Conservation (phyloP, 2,329 filamentous ascomycete genomes). For the Monosporascus ibericus region DNA sequence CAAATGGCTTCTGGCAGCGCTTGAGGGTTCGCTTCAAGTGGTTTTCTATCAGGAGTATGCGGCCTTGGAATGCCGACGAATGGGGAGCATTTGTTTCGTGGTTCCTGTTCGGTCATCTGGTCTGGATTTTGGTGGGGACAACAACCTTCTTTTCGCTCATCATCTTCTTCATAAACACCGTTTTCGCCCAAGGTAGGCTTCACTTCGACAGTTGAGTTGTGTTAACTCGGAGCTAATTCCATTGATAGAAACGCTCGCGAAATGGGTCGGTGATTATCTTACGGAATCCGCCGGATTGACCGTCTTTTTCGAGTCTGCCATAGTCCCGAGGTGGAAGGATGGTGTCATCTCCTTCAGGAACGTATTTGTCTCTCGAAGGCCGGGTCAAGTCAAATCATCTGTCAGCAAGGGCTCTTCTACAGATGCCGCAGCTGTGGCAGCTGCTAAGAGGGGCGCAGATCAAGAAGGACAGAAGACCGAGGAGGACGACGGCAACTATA, state of each 20-base stretch:
- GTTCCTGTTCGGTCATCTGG: conserved; percentile 86
- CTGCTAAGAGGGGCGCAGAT: conserved; percentile 56
- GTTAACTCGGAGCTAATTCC: conserved; percentile 11
- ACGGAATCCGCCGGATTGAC: conserved; percentile 90
- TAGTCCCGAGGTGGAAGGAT: conserved; percentile 91
- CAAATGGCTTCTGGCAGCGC: conserved; percentile 87
- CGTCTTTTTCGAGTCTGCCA: conserved; percentile 94
- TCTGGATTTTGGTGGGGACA: conserved; percentile 94
- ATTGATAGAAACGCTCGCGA: conserved; percentile 72
- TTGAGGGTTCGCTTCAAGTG: conserved; percentile 93
- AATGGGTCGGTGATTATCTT: conserved; percentile 91
- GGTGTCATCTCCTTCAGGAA: conserved; percentile 96
- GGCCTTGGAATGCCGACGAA: conserved; percentile 93
- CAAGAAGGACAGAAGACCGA: conserved; percentile 39
- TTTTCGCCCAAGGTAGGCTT: conserved; percentile 78
- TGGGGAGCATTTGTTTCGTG: conserved; percentile 92
- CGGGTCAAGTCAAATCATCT: conserved; percentile 72
- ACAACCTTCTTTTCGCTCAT: conserved; percentile 94
- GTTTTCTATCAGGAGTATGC: conserved; percentile 88
- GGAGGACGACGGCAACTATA: conserved; percentile 91
- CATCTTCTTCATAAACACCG: conserved; percentile 89
- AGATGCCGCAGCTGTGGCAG: conserved; percentile 78
- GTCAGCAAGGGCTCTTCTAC: conserved; percentile 89
- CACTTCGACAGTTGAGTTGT: background rate
- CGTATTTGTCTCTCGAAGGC: conserved; percentile 88